Conservation (phyloP, 192 early-diverging fungal species). For the Glomus cerebriforme region DNA sequence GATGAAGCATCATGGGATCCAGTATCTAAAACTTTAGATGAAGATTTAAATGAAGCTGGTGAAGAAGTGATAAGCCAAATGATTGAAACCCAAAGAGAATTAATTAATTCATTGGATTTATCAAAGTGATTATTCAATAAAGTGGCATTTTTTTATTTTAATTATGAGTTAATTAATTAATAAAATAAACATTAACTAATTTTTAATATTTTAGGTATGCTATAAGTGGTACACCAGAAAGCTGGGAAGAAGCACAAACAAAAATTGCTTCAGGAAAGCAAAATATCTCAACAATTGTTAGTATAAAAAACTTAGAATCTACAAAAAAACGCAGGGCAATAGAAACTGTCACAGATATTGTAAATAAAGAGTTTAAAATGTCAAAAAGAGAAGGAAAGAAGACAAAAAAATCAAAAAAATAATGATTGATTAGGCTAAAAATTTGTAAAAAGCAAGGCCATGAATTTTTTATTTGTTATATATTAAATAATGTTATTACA, state of each 20-base stretch:
- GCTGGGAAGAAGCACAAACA: constrained; percentile 70
- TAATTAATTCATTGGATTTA: constrained; percentile 78
- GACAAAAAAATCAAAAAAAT: constrained; percentile 9
- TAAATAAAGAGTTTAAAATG: constrained; percentile 48
- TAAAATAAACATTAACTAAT: constrained; percentile 24
- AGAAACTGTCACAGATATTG: constrained; percentile 51
- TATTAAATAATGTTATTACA: too few relatives aligned
- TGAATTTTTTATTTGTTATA: too few relatives aligned
- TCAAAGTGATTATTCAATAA: constrained; percentile 53
- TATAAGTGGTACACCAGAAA: constrained; percentile 68
- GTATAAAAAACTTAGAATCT: constrained; percentile 69
- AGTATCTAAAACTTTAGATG: constrained; percentile 68
- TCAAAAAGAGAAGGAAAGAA: background rate
- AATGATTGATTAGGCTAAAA: too few relatives aligned
- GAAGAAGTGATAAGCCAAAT: constrained; percentile 67
- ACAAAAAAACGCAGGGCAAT: constrained; percentile 52
- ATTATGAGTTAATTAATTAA: constrained; percentile 35
- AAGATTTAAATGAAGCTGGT: constrained; percentile 85
- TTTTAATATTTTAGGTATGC: constrained; percentile 53
- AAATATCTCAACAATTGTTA: constrained; percentile 64
- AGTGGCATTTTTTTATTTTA: constrained; percentile 35
- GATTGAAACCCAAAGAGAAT: constrained; percentile 72
- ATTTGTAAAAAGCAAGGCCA: too few relatives aligned
- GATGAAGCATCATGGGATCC: constrained; percentile 91
- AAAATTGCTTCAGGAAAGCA: constrained; percentile 60